A percentile compares a stretch with the other conserved stretches of the same genome.
Conservation (phyloP, 2,329 filamentous ascomycete genomes). For the Parastagonospora avenae region DNA sequence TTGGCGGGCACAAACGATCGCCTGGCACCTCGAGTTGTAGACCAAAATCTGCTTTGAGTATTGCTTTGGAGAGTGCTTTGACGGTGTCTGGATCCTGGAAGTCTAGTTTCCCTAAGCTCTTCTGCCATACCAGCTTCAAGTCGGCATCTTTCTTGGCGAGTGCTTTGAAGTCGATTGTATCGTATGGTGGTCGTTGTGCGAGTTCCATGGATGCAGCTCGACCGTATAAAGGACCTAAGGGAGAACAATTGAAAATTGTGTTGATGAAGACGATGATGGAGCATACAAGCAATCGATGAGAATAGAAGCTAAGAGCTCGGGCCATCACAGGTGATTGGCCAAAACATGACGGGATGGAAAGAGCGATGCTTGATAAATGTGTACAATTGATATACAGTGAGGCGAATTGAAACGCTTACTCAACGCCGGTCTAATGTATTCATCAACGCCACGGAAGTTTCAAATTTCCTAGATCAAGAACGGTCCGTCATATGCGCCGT, state of each 20-base stretch:
- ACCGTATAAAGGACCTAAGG: neutral
- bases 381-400: slow-evolving; percentile 24
- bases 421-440: slow-evolving; percentile 14
- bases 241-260: neutral
- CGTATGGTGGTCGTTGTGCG: slow-evolving; percentile 52
- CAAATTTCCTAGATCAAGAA: slow-evolving; percentile 44
- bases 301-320: slow-evolving; percentile 9
- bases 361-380: slow-evolving; percentile 4
- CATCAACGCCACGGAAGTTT: slow-evolving; percentile 13
- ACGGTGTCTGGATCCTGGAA: slow-evolving; percentile 80
- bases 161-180: slow-evolving; percentile 64
- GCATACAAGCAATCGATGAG: neutral
- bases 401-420: slow-evolving; percentile 6
- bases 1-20: slow-evolving; percentile 84
- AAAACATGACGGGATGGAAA: slow-evolving; percentile 4
- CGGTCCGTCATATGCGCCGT: slow-evolving; percentile 54
- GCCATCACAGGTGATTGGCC: slow-evolving; percentile 28
- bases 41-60: slow-evolving; percentile 77
- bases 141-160: slow-evolving; percentile 64
- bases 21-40: slow-evolving; percentile 72
- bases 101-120: slow-evolving; percentile 67
- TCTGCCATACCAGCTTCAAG: slow-evolving; percentile 59
- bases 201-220: slow-evolving; percentile 20
- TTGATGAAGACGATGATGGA: slow-evolving; percentile 1
- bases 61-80: slow-evolving; percentile 75